Percentiles rank a stretch among this genome's conserved stretches.
These are phyloP conservation scores for Fusarium xylarioides DNA, from an alignment of 2,329 filamentous ascomycete species.

Conservation along the genomic window DNA sequence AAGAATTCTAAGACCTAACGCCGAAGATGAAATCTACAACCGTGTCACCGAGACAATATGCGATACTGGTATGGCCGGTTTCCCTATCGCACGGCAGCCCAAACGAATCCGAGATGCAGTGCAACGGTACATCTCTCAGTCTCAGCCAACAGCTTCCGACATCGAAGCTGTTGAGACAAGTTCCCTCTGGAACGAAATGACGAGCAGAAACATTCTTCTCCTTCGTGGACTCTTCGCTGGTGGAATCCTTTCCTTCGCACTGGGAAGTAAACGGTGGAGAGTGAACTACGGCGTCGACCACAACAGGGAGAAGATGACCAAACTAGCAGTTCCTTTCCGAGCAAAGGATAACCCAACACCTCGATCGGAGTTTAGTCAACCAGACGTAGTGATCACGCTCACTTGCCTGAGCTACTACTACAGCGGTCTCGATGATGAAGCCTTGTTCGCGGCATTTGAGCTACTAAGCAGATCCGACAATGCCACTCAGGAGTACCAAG, in stretches of 20 bases:
- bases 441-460: slow-evolving; percentile 58
- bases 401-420: slow-evolving; percentile 68
- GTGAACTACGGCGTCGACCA: slow-evolving; percentile 70
- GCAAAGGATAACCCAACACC: slow-evolving; percentile 66
- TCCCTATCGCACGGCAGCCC: slow-evolving; percentile 54
- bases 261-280: slow-evolving; percentile 68
- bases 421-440: slow-evolving; percentile 59
- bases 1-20: slow-evolving; percentile 54
- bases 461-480: slow-evolving; percentile 62
- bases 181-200: slow-evolving; percentile 49
- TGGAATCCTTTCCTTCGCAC: slow-evolving; percentile 62
- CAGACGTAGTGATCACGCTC: slow-evolving; percentile 64
- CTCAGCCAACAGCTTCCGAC: slow-evolving; percentile 39
- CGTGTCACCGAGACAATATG: slow-evolving; percentile 54
- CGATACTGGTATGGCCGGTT: slow-evolving; percentile 49
- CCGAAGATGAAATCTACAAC: slow-evolving; percentile 43
- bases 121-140: slow-evolving; percentile 55
- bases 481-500: slow-evolving; percentile 58
- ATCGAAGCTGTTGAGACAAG: slow-evolving; percentile 49
- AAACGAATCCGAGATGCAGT: slow-evolving; percentile 45
- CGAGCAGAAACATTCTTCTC: slow-evolving; percentile 53
- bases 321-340: slow-evolving; percentile 66
- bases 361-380: slow-evolving; percentile 69
- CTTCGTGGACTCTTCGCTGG: slow-evolving; percentile 65
- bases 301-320: slow-evolving; percentile 50